These are phyloP conservation scores for Moesziomyces parantarcticus DNA, from an alignment of 1,284 basidiomycete genomes.

Conservation along the genomic window DNA sequence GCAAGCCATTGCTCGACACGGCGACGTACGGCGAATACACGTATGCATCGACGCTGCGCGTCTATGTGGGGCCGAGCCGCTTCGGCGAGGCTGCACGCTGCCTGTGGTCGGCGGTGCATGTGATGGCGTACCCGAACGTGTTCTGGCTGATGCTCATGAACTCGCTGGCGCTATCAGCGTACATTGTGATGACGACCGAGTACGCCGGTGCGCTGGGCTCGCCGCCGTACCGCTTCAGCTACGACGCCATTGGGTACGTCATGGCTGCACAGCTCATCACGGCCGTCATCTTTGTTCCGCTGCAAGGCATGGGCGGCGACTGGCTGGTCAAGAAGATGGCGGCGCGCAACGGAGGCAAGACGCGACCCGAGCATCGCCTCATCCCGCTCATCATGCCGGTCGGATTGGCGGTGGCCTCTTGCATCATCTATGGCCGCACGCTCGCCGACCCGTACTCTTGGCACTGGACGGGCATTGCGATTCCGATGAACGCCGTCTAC, in stretches of 20 bases:
- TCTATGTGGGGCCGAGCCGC: background rate
- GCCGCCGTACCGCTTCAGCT: slow-evolving; percentile 6
- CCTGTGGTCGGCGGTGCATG: slow-evolving; percentile 4
- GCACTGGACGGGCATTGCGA: slow-evolving; percentile 6
- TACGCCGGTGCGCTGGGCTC: slow-evolving; percentile 2
- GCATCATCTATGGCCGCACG: slow-evolving; percentile 5
- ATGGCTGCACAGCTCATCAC: background rate
- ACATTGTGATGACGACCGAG: slow-evolving; percentile 11
- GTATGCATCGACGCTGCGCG: slow-evolving; percentile 6
- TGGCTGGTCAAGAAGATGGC: slow-evolving; percentile 5
- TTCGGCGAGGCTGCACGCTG: slow-evolving; percentile 1
- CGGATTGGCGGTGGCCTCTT: background rate
- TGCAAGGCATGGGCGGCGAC: slow-evolving; percentile 2
- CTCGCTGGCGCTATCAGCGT: slow-evolving; percentile 5
- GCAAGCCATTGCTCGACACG: slow-evolving; percentile 7
- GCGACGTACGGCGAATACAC: slow-evolving; percentile 5
- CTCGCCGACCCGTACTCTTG: slow-evolving; percentile 1
- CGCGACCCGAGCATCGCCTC: slow-evolving; percentile 5
- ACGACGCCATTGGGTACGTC: slow-evolving; percentile 3
- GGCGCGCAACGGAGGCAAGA: slow-evolving; percentile 3
- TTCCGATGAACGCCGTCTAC: slow-evolving; percentile 1
- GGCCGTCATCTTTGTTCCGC: slow-evolving; percentile 1
- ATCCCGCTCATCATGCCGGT: slow-evolving; percentile 5
- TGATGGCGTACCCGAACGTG: slow-evolving; percentile 3
- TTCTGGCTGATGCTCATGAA: slow-evolving; percentile 9